A percentile compares a stretch with the other conserved stretches of the same genome.
These are phyloP conservation scores for Plasmodium vinckei DNA, from an alignment of 169 alveolate species.

Conservation along the genomic window DNA sequence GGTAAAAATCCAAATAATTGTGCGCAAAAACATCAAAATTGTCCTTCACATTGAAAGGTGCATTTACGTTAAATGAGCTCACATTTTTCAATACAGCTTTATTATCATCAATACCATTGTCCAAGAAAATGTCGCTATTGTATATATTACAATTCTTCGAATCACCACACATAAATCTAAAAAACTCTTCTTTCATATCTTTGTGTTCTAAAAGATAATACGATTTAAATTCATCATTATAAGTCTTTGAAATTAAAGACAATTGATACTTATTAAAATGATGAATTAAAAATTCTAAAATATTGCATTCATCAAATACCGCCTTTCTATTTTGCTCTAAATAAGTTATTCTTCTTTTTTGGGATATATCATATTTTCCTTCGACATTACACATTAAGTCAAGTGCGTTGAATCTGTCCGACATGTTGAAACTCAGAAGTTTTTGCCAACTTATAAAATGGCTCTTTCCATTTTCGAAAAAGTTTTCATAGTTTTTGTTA, in stretches of 20 bases:
- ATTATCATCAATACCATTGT: not conserved
- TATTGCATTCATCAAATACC: constrained; percentile 30
- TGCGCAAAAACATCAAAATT: constrained; percentile 22
- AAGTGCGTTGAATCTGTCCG: constrained; percentile 43
- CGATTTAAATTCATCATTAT: constrained; percentile 6
- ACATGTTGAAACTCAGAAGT: constrained; percentile 11
- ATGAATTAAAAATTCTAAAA: constrained; percentile 48
- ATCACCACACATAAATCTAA: constrained; percentile 39
- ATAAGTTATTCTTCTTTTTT: constrained; percentile 39
- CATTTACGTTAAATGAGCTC: not conserved
- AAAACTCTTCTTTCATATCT: constrained; percentile 30
- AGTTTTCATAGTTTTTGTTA: constrained; percentile 7
- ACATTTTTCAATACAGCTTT: too few species aligned
- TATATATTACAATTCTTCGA: constrained; percentile 24
- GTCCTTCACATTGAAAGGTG: constrained; percentile 17
- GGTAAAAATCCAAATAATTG: constrained; percentile 9
- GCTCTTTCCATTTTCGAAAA: constrained; percentile 10
- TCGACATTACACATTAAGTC: constrained; percentile 39
- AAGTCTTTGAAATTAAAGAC: constrained; percentile 12
- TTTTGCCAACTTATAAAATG: constrained; percentile 58
- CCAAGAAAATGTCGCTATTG: not conserved
- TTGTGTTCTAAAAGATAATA: constrained; percentile 20
- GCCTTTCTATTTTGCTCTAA: constrained; percentile 1
- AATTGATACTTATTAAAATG: constrained; percentile 49
- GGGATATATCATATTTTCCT: not conserved